Conservation (phyloP, 106 monocot genomes). For the Allium sativum region DNA sequence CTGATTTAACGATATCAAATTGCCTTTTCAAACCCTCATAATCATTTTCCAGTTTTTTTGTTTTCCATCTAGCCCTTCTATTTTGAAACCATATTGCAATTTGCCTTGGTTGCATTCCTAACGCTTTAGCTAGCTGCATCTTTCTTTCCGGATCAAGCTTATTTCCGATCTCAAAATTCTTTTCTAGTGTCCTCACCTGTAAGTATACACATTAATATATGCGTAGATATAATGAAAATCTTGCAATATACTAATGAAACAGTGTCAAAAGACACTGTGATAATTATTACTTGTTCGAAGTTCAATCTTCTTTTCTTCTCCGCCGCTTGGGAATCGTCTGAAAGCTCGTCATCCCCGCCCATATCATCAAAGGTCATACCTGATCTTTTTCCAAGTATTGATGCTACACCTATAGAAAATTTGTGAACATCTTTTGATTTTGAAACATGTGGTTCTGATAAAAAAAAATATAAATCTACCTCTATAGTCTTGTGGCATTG, state of each 20-base stretch:
- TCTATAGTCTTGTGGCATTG: constrained; percentile 25
- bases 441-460: not conserved
- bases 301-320: constrained; percentile 61
- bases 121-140: constrained; percentile 11
- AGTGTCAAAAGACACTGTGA: not conserved
- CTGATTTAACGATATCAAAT: constrained; percentile 6
- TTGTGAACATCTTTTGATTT: not conserved
- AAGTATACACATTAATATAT: not conserved
- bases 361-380: constrained; percentile 29
- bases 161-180: constrained; percentile 19
- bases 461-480: constrained; percentile 5
- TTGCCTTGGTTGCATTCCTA: constrained; percentile 21
- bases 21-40: constrained; percentile 13
- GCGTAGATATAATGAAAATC: too few species aligned
- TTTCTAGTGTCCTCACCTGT: constrained; percentile 20
- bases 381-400: constrained; percentile 28
- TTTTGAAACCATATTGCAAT: constrained; percentile 25
- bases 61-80: constrained; percentile 24
- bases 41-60: constrained; percentile 23
- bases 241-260: not conserved
- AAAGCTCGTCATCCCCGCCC: constrained; percentile 56
- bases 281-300: constrained; percentile 40
- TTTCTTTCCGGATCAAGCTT: constrained; percentile 24
- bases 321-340: constrained; percentile 41
- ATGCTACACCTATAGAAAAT: constrained; percentile 1